phyloP scores from a whole-genome alignment of 1,284 basidiomycete species.

The Tilletia horrida region DNA sequence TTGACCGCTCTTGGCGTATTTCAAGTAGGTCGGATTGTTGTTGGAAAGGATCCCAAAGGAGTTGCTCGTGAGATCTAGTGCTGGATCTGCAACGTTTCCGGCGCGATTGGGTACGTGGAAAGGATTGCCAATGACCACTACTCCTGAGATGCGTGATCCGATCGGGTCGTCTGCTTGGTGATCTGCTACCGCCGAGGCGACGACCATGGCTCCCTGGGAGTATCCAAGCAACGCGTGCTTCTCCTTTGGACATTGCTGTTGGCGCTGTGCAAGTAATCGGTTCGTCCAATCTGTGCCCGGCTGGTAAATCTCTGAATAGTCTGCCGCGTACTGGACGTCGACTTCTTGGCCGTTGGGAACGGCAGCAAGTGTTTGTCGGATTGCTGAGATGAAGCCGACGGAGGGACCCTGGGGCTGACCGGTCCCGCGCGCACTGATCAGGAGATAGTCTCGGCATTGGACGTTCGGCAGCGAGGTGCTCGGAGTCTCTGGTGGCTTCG shows the following conservation, averaged over 20 bases:
- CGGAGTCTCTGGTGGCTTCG: too few species aligned
- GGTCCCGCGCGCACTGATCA: neutral
- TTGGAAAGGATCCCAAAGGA: neutral
- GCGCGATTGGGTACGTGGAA: neutral
- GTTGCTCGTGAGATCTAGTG: neutral
- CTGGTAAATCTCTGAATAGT: too few species aligned
- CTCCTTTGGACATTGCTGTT: neutral
- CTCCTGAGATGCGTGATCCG: neutral
- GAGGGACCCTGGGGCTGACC: conserved; percentile 2
- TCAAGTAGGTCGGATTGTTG: neutral
- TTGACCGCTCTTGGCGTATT: neutral
- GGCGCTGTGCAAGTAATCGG: neutral
- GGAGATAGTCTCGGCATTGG: neutral
- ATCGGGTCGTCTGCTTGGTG: neutral
- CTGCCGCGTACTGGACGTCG: neutral
- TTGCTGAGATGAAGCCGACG: neutral
- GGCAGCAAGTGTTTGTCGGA: neutral
- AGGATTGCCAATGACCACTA: neutral
- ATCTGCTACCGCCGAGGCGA: neutral
- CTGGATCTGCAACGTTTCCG: neutral
- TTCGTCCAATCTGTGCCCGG: neutral
- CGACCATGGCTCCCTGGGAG: neutral
- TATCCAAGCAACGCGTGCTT: neutral
- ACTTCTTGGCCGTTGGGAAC: neutral
- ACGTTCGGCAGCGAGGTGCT: too few species aligned